Evolutionary conservation across 2,329 filamentous ascomycete species (phyloP), one percentile per base, ranked within the genome.

Genomic region (Ascochyta viciae-villosae): DNA sequence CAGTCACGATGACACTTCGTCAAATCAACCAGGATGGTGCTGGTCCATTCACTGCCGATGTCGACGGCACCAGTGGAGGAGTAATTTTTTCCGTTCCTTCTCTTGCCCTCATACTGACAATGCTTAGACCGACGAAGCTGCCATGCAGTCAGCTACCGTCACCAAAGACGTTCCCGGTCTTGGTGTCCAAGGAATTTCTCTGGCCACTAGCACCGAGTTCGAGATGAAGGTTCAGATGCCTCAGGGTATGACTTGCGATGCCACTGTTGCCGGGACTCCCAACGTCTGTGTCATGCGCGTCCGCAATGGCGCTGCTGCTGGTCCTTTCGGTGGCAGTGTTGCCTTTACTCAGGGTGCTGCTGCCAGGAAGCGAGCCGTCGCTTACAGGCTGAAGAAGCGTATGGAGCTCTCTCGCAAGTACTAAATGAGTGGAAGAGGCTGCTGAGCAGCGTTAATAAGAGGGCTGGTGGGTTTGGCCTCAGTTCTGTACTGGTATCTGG

Each of bases 21-120:
- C 84, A 89, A 65, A 71, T 89, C 77, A 89, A 89, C 81, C 87
- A 89, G 72, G 87, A 89, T 61, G 87, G 87, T 23, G 87, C 87
- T 1, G 87, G 87, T 2, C 86, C 86, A 2, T 78, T 89, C 57
- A 81, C 78, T 22, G 87, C 87, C 10, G 80, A 80, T 29, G 78
- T 89, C 19, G 87, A 90, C 67, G 78, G 79, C 38, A 88, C 86
- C 23, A 89, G 86, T 2, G 87, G 87, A 37, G 87, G 87, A 55
- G 53, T 56, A 43, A 51, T 47, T 34, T 23, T 13, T 23, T 6
- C 4, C 16, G 12, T 15, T 8, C 31, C 26, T 6, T 19, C 26
- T 19, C 26, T 43, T 31, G 26, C 10, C 4, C 12, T 31, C 15
- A 35, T 38, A 31, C 53, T 56, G 33, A 56, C 38, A 27, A 12